phyloP scores from a whole-genome alignment of 306 rosid genomes.

The Cucurbita moschata region DNA sequence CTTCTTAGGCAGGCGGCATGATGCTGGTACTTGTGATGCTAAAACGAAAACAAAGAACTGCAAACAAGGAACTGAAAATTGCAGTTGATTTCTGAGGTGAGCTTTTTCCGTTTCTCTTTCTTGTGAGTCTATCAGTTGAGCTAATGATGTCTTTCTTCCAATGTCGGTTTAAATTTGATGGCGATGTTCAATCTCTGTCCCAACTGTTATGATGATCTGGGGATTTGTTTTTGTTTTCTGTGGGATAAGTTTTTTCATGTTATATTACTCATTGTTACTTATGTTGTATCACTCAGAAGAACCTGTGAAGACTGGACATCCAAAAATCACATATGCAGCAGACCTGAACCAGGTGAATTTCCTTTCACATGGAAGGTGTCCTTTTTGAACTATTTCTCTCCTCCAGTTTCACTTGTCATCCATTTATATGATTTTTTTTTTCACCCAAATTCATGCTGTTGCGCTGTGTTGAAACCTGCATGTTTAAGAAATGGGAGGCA shows the following conservation, averaged over 20 bases:
- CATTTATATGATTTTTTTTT: background rate
- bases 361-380: background rate
- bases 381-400: background rate
- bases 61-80: conserved; percentile 46
- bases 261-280: background rate
- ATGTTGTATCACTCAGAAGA: conserved; percentile 23
- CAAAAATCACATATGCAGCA: conserved; percentile 58
- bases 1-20: conserved; percentile 56
- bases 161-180: background rate
- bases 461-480: background rate
- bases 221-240: background rate
- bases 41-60: conserved; percentile 53
- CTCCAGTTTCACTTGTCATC: background rate
- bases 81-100: conserved; percentile 68
- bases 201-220: background rate
- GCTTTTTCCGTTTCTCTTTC: background rate
- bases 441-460: background rate
- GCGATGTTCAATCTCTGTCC: background rate
- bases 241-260: background rate
- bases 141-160: background rate
- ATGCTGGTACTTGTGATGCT: conserved; percentile 68
- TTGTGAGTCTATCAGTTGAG: background rate
- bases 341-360: conserved; percentile 62
- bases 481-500: background rate
- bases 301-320: conserved; percentile 59